Evolutionary conservation across 371 early-diverging fungal species (phyloP).

Genomic region (Globomyces sp.): DNA sequence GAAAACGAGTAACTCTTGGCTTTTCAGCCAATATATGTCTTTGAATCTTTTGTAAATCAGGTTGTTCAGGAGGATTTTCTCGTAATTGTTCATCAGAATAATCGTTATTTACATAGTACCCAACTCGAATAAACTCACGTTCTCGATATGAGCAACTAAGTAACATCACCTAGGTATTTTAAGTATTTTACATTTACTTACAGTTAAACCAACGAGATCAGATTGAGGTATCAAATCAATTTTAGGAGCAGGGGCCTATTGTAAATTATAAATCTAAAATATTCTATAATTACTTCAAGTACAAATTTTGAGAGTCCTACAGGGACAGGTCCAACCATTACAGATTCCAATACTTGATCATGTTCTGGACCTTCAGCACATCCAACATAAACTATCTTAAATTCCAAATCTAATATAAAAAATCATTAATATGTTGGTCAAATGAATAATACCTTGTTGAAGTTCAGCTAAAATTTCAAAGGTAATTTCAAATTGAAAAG

Average conservation of each 20-base stretch:
- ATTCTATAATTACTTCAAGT: constrained; percentile 63
- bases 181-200: neutral
- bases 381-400: constrained; percentile 94
- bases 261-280: neutral
- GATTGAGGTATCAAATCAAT: constrained; percentile 51
- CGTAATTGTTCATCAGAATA: constrained; percentile 74
- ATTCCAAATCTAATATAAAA: constrained; percentile 82
- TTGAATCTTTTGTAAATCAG: constrained; percentile 68
- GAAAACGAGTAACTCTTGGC: constrained; percentile 88
- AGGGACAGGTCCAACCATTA: constrained; percentile 96
- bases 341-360: constrained; percentile 93
- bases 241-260: constrained; percentile 23
- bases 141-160: constrained; percentile 85
- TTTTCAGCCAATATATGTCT: constrained; percentile 89
- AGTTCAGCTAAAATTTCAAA: constrained; percentile 91
- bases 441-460: constrained; percentile 67
- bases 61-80: constrained; percentile 62
- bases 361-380: constrained; percentile 75
- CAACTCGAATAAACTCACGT: constrained; percentile 92
- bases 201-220: constrained; percentile 79
- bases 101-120: constrained; percentile 95
- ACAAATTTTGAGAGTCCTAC: constrained; percentile 94
- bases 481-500: constrained; percentile 92
- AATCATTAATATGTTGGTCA: too few relatives aligned
- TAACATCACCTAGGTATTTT: constrained; percentile 60